phyloP scores from a whole-genome alignment of 768 basidiomycete species.

The Pulveroboletus sp. region DNA sequence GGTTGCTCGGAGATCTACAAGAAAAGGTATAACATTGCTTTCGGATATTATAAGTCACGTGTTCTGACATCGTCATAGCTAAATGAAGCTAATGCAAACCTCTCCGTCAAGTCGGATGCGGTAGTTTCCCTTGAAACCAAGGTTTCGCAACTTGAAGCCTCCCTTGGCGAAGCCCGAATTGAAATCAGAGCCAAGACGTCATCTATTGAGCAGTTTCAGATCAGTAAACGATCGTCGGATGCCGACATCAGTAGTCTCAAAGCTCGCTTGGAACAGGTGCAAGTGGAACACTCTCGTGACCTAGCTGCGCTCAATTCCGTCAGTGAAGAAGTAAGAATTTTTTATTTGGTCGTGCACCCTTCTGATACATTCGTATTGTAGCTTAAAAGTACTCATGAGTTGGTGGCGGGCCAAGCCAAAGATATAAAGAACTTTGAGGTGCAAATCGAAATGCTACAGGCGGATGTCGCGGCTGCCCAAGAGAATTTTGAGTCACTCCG shows the following conservation, averaged over 20 bases:
- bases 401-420: constrained; percentile 38
- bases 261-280: constrained; percentile 37
- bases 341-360: not conserved
- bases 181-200: constrained; percentile 46
- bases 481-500: constrained; percentile 50
- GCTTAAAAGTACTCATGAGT: constrained; percentile 49
- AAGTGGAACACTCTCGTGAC: constrained; percentile 24
- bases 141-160: constrained; percentile 44
- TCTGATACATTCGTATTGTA: constrained; percentile 24
- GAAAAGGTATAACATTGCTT: constrained; percentile 42
- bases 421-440: constrained; percentile 44
- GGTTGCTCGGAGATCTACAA: constrained; percentile 53
- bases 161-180: constrained; percentile 42
- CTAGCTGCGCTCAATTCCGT: constrained; percentile 36
- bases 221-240: constrained; percentile 46
- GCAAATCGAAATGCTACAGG: constrained; percentile 49
- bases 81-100: constrained; percentile 48
- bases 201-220: constrained; percentile 43
- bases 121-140: constrained; percentile 52
- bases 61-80: constrained; percentile 40
- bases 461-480: constrained; percentile 45
- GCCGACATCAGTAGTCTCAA: constrained; percentile 42
- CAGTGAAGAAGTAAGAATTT: constrained; percentile 46
- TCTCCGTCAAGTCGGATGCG: constrained; percentile 48
- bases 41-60: not conserved